Evolutionary conservation across 2,329 filamentous ascomycete genomes (phyloP).

Genomic region (Fusarium acutatum): DNA sequence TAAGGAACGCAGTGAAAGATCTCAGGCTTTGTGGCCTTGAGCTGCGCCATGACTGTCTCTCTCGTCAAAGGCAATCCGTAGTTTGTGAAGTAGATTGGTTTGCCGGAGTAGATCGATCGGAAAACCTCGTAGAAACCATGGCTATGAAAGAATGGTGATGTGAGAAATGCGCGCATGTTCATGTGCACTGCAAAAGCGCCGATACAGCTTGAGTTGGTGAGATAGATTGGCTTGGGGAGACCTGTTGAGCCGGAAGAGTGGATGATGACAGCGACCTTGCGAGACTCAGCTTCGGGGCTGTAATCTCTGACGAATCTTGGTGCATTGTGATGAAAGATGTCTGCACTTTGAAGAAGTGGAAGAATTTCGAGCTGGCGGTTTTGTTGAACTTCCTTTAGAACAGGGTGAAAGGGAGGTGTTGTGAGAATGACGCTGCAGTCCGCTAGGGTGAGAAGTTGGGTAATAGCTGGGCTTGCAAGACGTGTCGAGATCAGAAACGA

Average conservation of each 20-base stretch:
- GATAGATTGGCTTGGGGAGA: conserved; percentile 69
- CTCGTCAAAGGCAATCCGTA: conserved; percentile 63
- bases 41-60: conserved; percentile 55
- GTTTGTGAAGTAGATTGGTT: conserved; percentile 63
- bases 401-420: conserved; percentile 26
- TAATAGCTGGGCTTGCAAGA: conserved; percentile 29
- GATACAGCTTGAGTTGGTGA: conserved; percentile 61
- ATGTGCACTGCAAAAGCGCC: conserved; percentile 54
- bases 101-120: conserved; percentile 59
- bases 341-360: conserved; percentile 6
- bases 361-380: conserved; percentile 16
- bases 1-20: conserved; percentile 71
- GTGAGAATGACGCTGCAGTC: conserved; percentile 24
- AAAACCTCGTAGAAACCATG: conserved; percentile 66
- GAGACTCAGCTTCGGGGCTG: conserved; percentile 18
- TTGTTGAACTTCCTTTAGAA: conserved; percentile 23
- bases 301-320: conserved; percentile 28
- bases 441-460: conserved; percentile 18
- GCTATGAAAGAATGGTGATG: conserved; percentile 67
- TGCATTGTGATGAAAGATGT: conserved; percentile 12
- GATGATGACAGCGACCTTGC: conserved; percentile 36
- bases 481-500: conserved; percentile 37
- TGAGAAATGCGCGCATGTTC: conserved; percentile 59
- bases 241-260: conserved; percentile 64
- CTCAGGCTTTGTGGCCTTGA: conserved; percentile 51